Base-by-base conservation (phyloP, 495 filamentous ascomycete species). In the Aspergillus kassunensis region DNA sequence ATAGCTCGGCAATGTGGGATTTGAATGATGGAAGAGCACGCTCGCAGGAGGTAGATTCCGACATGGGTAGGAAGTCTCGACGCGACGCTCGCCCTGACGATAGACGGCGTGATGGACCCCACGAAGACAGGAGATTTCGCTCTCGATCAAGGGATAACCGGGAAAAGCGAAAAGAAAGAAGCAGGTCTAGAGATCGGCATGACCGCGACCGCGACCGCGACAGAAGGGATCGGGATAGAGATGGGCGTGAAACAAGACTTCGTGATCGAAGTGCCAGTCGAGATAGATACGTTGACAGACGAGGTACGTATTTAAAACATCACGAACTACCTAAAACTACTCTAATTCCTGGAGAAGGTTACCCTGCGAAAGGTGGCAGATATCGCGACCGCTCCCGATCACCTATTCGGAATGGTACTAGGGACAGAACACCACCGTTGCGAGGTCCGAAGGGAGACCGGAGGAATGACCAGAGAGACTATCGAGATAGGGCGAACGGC, bases 1-100 rank as follows among this genome's bases (percentile, higher is more conserved):
- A 81, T 45, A 81, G 75, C 60, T 66, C 75, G 6, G 57, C 71
- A 13, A 81, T 78, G 76, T 80, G 76, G 76, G 78, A 81, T 39
- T 68, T 65, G 35, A 69, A 71, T 44, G 75, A 76, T 16, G 55
- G 51, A 30, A 49, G 56, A 13, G 53, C 59, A 10, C 64, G 57
- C 31, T 58, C 69, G 18, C 48, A 67, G 37, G 62, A 64, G 24
- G 41, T 62, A 53, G 61, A 60, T 12, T 59, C 64, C 40, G 71
- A 71, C 15, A 59, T 61, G 43, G 70, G 74, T 52, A 68, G 62
- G 55, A 70, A 55, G 36, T 51, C 65, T 39, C 63, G 66, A 51
- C 68, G 65, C 46, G 64, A 62, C 53, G 51, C 63, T 19, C 54
- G 55, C 12, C 61, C 60, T 63, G 64, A 67, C 16, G 67, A 60